Evolutionary conservation across 768 basidiomycete species (phyloP).

Genomic region (Hortiboletus flavorubellus): DNA sequence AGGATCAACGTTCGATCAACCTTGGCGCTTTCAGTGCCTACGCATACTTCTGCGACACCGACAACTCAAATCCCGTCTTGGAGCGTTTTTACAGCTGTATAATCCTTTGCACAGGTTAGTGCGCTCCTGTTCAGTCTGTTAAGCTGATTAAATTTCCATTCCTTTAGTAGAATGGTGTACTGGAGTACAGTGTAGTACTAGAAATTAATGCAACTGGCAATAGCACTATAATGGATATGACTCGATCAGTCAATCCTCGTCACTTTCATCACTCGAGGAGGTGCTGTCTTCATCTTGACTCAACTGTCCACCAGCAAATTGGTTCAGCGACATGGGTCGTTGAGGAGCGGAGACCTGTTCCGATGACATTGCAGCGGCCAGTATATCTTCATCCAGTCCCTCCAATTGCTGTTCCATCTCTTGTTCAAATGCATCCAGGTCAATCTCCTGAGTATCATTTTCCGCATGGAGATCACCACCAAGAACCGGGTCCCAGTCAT

Average conservation of each 20-base stretch:
- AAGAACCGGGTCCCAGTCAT: conserved; percentile 51
- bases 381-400: conserved; percentile 50
- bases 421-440: conserved; percentile 33
- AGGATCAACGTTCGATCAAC: conserved; percentile 20
- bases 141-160: background rate
- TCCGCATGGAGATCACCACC: conserved; percentile 23
- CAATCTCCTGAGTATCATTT: conserved; percentile 34
- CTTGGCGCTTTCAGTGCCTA: conserved; percentile 19
- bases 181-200: conserved; percentile 2
- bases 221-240: background rate
- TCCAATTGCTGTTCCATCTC: conserved; percentile 36
- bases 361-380: conserved; percentile 39
- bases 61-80: background rate
- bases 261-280: conserved; percentile 53
- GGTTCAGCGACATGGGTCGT: conserved; percentile 49
- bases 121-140: conserved; percentile 34
- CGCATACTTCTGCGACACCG: conserved; percentile 29
- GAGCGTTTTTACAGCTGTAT: conserved; percentile 14
- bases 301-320: conserved; percentile 42
- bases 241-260: conserved; percentile 45
- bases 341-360: conserved; percentile 31
- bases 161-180: background rate
- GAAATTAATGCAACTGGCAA: conserved; percentile 5
- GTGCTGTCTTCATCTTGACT: conserved; percentile 47
- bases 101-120: conserved; percentile 25